Base-by-base conservation (phyloP, 2,329 filamentous ascomycete genomes). In the Aureobasidium musti region DNA sequence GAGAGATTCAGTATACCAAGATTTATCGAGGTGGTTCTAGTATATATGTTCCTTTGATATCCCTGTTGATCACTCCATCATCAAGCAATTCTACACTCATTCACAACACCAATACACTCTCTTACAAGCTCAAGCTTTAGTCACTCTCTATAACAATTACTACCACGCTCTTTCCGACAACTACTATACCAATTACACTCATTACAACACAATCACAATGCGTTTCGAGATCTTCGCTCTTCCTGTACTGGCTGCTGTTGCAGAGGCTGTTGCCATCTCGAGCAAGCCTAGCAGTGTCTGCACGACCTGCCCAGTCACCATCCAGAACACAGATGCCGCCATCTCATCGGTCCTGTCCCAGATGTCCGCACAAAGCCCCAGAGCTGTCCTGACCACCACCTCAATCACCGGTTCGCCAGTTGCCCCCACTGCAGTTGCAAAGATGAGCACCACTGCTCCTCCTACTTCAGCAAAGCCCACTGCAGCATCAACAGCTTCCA, bases 351-450 rank as follows among this genome's bases (percentile, higher is more conserved):
- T 64, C 28, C 23, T 64, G 23, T 64, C 60, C 6, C 47, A 43
- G n/a, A 64, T 64, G 60, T 28, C 60, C 5, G 60, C 47, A n/a
- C 60, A 64, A 35, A 64, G 60, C 49, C 60, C 63, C 53, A 65
- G 49, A n/a, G 65, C 63, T 13, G 66, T 68, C 17, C 37, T 53
- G 10, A 61, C 65, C 21, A 61, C 61, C 60, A 68, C 66, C 49
- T 63, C 52, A 23, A 67, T 67, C 65, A 66, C 70, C 43, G 68
- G 60, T 10, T 41, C 68, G 13, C 63, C 66, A 14, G 69, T 72
- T 41, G 68, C 68, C 14, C 65, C 69, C 19, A 60, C 66, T 41
- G 71, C 71, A 28, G 63, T 65, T n/a, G 30, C 56, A 13, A 63
- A 61, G 63, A 61, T 64, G 60, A 57, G 43, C 33, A 64, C 60